Conservation (phyloP, 2,329 filamentous ascomycete genomes). For the Colletotrichum zoysiae region DNA sequence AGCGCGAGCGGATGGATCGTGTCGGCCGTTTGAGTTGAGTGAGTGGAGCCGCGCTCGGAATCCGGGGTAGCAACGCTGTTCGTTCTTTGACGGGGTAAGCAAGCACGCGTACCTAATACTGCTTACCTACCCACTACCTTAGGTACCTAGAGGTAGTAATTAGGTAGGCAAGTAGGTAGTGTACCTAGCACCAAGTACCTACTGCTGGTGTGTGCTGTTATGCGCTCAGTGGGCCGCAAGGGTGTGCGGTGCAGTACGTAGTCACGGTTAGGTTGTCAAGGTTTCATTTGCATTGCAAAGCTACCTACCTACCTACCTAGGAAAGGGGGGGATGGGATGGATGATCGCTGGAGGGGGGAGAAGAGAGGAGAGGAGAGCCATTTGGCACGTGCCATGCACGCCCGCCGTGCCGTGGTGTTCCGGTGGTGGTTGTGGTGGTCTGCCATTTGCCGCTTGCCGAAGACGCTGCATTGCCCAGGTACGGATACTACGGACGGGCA, state of each 20-base stretch:
- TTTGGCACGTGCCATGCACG: constrained; percentile 17
- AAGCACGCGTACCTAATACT: too few species aligned
- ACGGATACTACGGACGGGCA: too few species aligned
- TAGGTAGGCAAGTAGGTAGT: too few species aligned
- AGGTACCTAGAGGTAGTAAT: too few species aligned
- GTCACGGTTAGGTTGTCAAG: constrained; percentile 28
- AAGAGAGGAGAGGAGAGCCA: not conserved
- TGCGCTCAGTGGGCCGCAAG: not conserved
- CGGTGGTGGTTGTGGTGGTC: not conserved
- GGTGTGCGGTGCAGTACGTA: constrained; percentile 1
- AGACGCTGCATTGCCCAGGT: not conserved
- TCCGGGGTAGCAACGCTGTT: constrained; percentile 39
- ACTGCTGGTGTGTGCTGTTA: too few species aligned
- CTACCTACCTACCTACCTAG: too few species aligned
- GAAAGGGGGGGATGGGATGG: too few species aligned
- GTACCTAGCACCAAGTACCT: too few species aligned
- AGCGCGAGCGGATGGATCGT: constrained; percentile 16
- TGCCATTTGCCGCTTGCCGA: not conserved
- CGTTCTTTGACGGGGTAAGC: too few species aligned
- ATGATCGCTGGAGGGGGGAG: not conserved
- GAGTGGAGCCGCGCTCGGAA: constrained; percentile 30
- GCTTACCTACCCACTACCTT: too few species aligned
- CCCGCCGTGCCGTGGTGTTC: not conserved
- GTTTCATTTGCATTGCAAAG: constrained; percentile 24
- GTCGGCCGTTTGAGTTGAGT: constrained; percentile 32